Evolutionary conservation across 495 filamentous ascomycete genomes (phyloP).

Genomic region (Tuber indicum): DNA sequence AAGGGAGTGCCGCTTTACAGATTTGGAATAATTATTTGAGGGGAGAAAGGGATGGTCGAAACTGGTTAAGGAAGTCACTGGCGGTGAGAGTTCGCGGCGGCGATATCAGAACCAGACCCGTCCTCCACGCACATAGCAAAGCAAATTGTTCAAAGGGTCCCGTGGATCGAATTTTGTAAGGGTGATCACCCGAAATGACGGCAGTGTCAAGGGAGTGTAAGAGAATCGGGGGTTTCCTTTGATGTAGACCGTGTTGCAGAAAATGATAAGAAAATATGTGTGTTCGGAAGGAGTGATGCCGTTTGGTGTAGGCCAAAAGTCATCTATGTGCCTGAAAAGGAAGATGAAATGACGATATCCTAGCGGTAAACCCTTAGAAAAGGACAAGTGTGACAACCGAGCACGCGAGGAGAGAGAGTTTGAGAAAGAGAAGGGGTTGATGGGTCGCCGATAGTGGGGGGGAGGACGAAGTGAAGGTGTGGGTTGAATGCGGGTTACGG

Average conservation of each 20-base stretch:
- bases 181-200: slow-evolving; percentile 38
- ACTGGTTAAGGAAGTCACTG: slow-evolving; percentile 21
- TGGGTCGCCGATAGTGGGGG: slow-evolving; percentile 11
- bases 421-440: slow-evolving; percentile 19
- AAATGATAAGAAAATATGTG: slow-evolving; percentile 24
- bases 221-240: slow-evolving; percentile 32
- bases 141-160: slow-evolving; percentile 37
- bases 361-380: slow-evolving; percentile 15
- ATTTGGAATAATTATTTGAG: slow-evolving; percentile 24
- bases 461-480: slow-evolving; percentile 24
- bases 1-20: slow-evolving; percentile 34
- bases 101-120: slow-evolving; percentile 37
- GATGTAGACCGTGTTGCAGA: slow-evolving; percentile 26
- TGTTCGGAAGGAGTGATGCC: slow-evolving; percentile 39
- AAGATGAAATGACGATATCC: slow-evolving; percentile 34
- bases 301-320: slow-evolving; percentile 35
- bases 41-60: background rate
- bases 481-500: slow-evolving; percentile 3
- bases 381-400: slow-evolving; percentile 26
- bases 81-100: slow-evolving; percentile 29
- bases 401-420: slow-evolving; percentile 24
- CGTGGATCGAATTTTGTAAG: slow-evolving; percentile 42
- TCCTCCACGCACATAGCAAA: slow-evolving; percentile 33
- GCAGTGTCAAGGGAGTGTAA: slow-evolving; percentile 30
- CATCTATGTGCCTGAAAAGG: slow-evolving; percentile 22